These are phyloP conservation scores for Akebia trifoliata DNA, from an alignment of 164 flowering plant species.

Conservation along the genomic window DNA sequence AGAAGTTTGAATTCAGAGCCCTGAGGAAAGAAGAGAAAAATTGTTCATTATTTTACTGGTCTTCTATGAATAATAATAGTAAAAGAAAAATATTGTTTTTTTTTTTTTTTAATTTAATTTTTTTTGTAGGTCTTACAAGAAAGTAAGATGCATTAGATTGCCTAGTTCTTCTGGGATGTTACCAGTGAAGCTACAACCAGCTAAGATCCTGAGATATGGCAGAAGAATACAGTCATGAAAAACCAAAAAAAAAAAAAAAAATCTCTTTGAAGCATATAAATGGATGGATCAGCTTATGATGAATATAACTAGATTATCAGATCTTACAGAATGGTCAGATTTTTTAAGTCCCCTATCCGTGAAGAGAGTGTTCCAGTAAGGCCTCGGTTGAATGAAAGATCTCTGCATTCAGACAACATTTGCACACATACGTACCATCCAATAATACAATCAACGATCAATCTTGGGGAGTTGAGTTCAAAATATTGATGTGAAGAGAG, in stretches of 20 bases:
- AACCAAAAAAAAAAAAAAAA: no score
- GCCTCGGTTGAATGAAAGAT: slow-evolving; percentile 67
- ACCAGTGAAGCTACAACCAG: slow-evolving; percentile 80
- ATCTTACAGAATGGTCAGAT: slow-evolving; percentile 72
- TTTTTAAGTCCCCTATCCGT: slow-evolving; percentile 52
- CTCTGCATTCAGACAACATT: slow-evolving; percentile 44
- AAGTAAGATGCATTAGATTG: slow-evolving; percentile 56
- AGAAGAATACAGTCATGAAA: background rate
- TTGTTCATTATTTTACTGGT: no score
- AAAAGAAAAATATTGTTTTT: no score
- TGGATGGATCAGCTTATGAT: background rate
- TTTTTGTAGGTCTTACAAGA: slow-evolving; percentile 85
- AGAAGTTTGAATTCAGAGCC: slow-evolving; percentile 83
- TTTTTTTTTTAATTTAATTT: no score
- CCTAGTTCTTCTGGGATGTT: slow-evolving; percentile 76
- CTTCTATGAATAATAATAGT: no score
- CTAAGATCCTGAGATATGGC: slow-evolving; percentile 54
- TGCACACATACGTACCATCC: no score
- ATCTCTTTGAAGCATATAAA: background rate
- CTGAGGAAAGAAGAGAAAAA: slow-evolving; percentile 49
- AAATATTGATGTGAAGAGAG: no score
- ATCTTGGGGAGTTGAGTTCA: no score
- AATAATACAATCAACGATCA: no score
- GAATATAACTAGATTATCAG: no score
- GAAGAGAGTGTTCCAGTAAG: slow-evolving; percentile 70